Base-by-base conservation (phyloP, 257 asterid species). In the Mentha longifolia region DNA sequence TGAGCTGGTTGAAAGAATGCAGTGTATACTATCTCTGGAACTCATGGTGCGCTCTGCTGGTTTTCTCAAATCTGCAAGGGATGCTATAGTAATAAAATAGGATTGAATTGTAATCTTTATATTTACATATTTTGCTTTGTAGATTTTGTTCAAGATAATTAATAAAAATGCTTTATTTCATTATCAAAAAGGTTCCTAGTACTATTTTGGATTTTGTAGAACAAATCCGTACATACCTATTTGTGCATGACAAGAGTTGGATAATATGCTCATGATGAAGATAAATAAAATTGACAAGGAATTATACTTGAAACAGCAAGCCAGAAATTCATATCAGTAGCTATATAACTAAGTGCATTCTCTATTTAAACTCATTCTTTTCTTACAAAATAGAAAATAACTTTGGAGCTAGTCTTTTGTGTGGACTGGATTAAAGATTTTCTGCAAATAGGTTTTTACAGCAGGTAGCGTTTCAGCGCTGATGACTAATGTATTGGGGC, bases 161-260 rank as follows among this genome's bases (percentile, higher is more conserved):
- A 73, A 73, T 73, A 73, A 63, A 72, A 41, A n/a, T 73, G 72
- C 59, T 1, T 64, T 28, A 41, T 73, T 73, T 64, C 25, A 63
- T 63, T 54, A 28, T 25, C 57, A 52, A n/a, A 15, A 72, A 50
- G 65, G 35, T 64, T 42, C 25, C 17, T n/a, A 9, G 20, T 43
- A 43, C 22, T 9, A 37, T 68, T 41, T 16, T 45, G 35, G 19
- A n/a, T 14, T 37, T 47, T 61, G 9, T 37, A n/a, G 47, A 33
- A 60, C 47, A 8, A 12, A 51, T 19, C 9, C 31, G 11, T 41
- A 6, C 19, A 62, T 20, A 41, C 15, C 25, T 61, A 39, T 17
- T 39, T 41, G 35, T 42, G 54, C 20, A 61, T 61, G 35, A 39
- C 9, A 41, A 13, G 41, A 20, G 35, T 54, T 22, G 5, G 60